Conservation (phyloP, 805 yeast genomes). For the Myxozyma sirexii region DNA sequence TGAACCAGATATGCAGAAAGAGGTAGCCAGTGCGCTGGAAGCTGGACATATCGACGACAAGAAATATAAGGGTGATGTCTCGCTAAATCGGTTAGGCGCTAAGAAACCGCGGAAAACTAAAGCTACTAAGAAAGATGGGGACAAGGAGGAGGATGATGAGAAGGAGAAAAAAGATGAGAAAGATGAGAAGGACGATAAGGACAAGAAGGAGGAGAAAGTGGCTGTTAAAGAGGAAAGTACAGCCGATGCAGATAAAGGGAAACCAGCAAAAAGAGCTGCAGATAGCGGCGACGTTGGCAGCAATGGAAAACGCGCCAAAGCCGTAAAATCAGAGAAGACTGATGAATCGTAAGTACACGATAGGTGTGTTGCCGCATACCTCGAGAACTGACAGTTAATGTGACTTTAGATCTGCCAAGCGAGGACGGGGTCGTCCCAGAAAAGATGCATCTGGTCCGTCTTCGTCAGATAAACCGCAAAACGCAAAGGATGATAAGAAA, state of each 20-base stretch:
- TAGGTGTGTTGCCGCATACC: no score
- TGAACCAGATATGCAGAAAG: constrained; percentile 15
- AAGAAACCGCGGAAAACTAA: constrained; percentile 5
- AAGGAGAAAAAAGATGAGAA: constrained; percentile 1
- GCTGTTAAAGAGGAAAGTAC: not conserved
- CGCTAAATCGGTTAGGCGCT: constrained; percentile 12
- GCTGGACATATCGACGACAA: constrained; percentile 32
- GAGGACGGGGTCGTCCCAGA: constrained; percentile 30
- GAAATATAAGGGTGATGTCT: constrained; percentile 27
- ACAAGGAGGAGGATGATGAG: not conserved
- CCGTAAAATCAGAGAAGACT: not conserved
- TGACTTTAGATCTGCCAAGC: constrained; percentile 12
- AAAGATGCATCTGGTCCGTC: not conserved
- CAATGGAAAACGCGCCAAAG: not conserved
- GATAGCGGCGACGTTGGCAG: not conserved
- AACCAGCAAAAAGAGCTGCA: not conserved
- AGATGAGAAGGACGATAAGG: not conserved
- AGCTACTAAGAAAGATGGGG: constrained; percentile 6
- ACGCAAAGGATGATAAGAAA: not conserved
- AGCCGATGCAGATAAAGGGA: not conserved
- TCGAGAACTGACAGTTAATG: no score
- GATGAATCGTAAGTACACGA: not conserved
- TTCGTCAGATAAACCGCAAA: not conserved
- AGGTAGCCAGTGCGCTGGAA: constrained; percentile 22
- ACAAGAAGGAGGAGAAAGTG: not conserved